A percentile compares a stretch with the other conserved stretches of the same genome.
phyloP scores from a whole-genome alignment of 2,329 filamentous ascomycete species.

The Colletotrichum cordylinicola region DNA sequence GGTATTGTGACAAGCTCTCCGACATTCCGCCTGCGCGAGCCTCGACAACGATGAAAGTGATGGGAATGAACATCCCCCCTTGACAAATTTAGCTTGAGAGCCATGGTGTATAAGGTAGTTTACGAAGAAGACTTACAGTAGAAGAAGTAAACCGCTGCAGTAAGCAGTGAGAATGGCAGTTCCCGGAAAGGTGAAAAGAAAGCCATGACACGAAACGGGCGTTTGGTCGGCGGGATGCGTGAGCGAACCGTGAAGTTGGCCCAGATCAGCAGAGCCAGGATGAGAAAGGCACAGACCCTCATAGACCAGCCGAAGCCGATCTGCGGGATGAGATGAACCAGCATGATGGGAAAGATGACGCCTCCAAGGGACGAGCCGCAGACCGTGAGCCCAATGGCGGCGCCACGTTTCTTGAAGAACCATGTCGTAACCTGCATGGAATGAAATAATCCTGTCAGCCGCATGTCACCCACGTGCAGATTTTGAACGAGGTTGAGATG shows the following conservation, averaged over 20 bases:
- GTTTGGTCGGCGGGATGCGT: slow-evolving; percentile 21
- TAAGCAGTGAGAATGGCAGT: slow-evolving; percentile 30
- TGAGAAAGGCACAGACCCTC: slow-evolving; percentile 40
- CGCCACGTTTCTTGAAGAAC: slow-evolving; percentile 28
- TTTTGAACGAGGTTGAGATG: neutral
- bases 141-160: slow-evolving; percentile 35
- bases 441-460: neutral
- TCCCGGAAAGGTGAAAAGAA: slow-evolving; percentile 35
- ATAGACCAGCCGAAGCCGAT: slow-evolving; percentile 45
- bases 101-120: neutral
- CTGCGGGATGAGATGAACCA: slow-evolving; percentile 35
- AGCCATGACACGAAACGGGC: slow-evolving; percentile 26
- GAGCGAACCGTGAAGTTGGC: slow-evolving; percentile 34
- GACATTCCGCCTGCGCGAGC: slow-evolving; percentile 26
- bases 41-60: slow-evolving; percentile 26
- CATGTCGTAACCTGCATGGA: slow-evolving; percentile 15
- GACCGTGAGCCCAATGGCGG: slow-evolving; percentile 31
- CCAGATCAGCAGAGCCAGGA: slow-evolving; percentile 35
- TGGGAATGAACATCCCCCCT: slow-evolving; percentile 17
- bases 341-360: slow-evolving; percentile 45
- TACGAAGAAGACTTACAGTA: neutral
- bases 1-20: slow-evolving; percentile 23
- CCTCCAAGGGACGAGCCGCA: slow-evolving; percentile 37
- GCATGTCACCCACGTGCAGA: neutral
- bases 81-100: neutral